A percentile compares a stretch with the other conserved stretches of the same genome.
These are phyloP conservation scores for sunflower (Helianthus annuus) DNA, from an alignment of 129 eudicot species.

Conservation along the genomic window DNA sequence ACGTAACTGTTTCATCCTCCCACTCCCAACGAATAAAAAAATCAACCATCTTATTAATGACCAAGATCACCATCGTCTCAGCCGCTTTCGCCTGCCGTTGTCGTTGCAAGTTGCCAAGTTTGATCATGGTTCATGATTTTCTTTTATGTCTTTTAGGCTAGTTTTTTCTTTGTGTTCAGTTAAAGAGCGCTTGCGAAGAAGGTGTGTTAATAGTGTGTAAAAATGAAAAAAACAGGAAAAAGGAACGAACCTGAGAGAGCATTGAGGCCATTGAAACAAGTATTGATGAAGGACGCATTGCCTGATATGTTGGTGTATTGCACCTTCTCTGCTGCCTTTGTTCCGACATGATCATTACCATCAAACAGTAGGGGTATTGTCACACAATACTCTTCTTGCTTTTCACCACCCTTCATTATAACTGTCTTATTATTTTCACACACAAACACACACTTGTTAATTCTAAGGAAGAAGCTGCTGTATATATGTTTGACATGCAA, in stretches of 20 bases:
- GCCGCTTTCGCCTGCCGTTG: too few relatives aligned
- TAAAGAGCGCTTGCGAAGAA: too few relatives aligned
- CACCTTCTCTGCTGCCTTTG: constrained; percentile 26
- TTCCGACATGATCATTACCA: constrained; percentile 8
- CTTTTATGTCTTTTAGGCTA: too few relatives aligned
- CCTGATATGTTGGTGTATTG: constrained; percentile 25
- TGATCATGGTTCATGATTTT: too few relatives aligned
- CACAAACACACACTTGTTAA: background rate
- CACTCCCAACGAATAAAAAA: too few relatives aligned
- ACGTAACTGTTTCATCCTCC: too few relatives aligned
- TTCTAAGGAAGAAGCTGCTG: background rate
- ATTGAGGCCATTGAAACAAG: constrained; percentile 79
- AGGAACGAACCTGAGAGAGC: constrained; percentile 64
- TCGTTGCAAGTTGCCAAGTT: too few relatives aligned
- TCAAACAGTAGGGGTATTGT: constrained; percentile 31
- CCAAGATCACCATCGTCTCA: too few relatives aligned
- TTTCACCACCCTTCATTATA: constrained; percentile 23
- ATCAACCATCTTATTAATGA: too few relatives aligned
- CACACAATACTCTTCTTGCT: constrained; percentile 31
- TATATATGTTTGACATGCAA: background rate
- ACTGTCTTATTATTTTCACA: background rate
- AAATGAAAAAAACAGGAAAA: background rate
- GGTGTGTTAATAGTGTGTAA: too few relatives aligned
- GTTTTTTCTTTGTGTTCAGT: too few relatives aligned
- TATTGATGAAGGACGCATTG: constrained; percentile 57